These are phyloP conservation scores for Stemphylium vesicarium DNA, from an alignment of 2,329 filamentous ascomycete genomes.

Conservation along the genomic window DNA sequence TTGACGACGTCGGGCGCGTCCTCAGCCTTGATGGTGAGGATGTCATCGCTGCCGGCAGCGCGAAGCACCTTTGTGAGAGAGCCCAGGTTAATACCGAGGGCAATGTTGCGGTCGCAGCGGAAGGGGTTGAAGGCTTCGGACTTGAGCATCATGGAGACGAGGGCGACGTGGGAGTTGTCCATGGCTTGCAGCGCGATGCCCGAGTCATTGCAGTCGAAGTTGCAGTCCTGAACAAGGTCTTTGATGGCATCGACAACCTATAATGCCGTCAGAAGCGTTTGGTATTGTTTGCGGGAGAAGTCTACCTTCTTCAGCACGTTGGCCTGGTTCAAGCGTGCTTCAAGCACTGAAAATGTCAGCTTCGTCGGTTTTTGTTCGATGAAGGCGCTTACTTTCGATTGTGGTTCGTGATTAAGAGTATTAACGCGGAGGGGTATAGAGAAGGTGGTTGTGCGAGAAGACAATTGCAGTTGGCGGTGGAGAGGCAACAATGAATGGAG, in stretches of 20 bases:
- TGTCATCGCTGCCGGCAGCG: slow-evolving; percentile 90
- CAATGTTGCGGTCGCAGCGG: slow-evolving; percentile 98
- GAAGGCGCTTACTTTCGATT: slow-evolving; percentile 27
- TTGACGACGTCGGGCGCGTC: slow-evolving; percentile 96
- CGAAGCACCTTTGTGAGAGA: slow-evolving; percentile 97
- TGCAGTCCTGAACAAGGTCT: slow-evolving; percentile 98
- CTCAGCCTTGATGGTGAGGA: slow-evolving; percentile 95
- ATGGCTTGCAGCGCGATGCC: slow-evolving; percentile 98
- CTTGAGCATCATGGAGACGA: slow-evolving; percentile 98
- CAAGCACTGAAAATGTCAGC: slow-evolving; percentile 71
- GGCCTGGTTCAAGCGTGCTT: slow-evolving; percentile 96
- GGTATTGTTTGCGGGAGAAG: background rate
- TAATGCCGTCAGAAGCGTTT: slow-evolving; percentile 18
- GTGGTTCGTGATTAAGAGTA: slow-evolving; percentile 4
- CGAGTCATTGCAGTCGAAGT: slow-evolving; percentile 99
- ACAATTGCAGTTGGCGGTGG: slow-evolving; percentile 9
- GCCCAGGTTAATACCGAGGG: slow-evolving; percentile 93
- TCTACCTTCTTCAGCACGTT: slow-evolving; percentile 89
- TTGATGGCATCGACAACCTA: slow-evolving; percentile 99
- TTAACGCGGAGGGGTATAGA: slow-evolving; percentile 7
- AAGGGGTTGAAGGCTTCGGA: slow-evolving; percentile 93
- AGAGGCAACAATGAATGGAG: slow-evolving; percentile 28
- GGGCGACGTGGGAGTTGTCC: slow-evolving; percentile 99
- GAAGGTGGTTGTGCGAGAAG: slow-evolving; percentile 10
- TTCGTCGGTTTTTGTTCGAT: background rate